Evolutionary conservation across 2,329 filamentous ascomycete species (phyloP).

Genomic region (Microthyrium microscopicum): DNA sequence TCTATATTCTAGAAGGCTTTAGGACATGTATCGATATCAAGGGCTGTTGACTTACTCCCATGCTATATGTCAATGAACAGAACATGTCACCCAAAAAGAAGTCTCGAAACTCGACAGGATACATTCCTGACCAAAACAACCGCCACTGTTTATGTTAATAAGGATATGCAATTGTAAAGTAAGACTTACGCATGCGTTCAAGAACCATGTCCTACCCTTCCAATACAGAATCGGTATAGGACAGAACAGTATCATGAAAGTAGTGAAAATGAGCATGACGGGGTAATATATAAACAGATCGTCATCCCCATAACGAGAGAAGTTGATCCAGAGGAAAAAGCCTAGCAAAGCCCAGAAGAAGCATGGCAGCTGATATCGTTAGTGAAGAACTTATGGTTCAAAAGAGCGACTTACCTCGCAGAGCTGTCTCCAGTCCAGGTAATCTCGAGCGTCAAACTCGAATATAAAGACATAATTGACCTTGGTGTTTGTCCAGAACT

Average conservation of each 20-base stretch:
- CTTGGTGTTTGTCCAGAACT: constrained; percentile 65
- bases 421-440: constrained; percentile 78
- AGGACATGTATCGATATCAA: constrained; percentile 7
- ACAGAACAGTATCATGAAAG: constrained; percentile 53
- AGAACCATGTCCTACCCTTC: constrained; percentile 66
- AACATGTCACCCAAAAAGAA: constrained; percentile 98
- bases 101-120: constrained; percentile 90
- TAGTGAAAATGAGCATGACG: constrained; percentile 57
- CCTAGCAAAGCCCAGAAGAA: constrained; percentile 65
- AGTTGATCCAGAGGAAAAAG: constrained; percentile 79
- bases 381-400: not conserved
- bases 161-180: not conserved
- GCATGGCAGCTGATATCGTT: constrained; percentile 47
- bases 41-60: constrained; percentile 47
- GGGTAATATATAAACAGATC: constrained; percentile 74
- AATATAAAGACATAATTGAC: constrained; percentile 97
- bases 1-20: constrained; percentile 73
- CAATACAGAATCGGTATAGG: constrained; percentile 61
- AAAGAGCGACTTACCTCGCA: constrained; percentile 47
- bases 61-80: constrained; percentile 82
- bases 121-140: constrained; percentile 66
- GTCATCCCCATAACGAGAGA: constrained; percentile 48
- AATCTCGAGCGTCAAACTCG: constrained; percentile 77
- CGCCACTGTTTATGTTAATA: constrained; percentile 45
- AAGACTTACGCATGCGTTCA: constrained; percentile 63